Evolutionary conservation across 306 rosid genomes (phyloP), one percentile per base, ranked within the genome.

Genomic region (Pyrus bretschneideri): DNA sequence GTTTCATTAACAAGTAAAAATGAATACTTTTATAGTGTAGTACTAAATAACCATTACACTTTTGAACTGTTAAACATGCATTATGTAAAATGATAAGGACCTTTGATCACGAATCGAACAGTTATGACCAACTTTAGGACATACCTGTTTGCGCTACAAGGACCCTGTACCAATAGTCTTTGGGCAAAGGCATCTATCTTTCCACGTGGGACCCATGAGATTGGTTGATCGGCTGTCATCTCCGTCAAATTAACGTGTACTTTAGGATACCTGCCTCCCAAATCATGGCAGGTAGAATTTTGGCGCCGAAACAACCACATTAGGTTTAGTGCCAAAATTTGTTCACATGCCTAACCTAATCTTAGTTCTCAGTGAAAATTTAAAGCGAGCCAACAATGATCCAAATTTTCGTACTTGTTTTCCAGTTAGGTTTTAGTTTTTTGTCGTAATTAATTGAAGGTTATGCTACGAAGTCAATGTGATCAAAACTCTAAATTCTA

Each of bases 231-330:
- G 89, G 81, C 86, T 59, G 40, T 73, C 78, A 71, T 83, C 86
- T 81, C 81, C 83, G 73, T 88, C 87, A 80, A 78, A 65, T 82
- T 75, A 88, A 87, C 79, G 79, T 85, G 49, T 66, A 78, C 79
- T 44, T 79, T 57, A 60, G 74, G 73, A 82, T 78, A 55, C 80
- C 70, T 74, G 78, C 67, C 77, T 70, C 59, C 45, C 73, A 80
- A 84, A 91, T 89, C 87, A 87, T 86, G 86, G 80, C 77, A 82
- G 77, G 19, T 31, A 60, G 78, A 84, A 89, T 84, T 81, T 76
- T 59, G 46, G 49, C 54, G 35, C 23, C 33, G 54, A 73, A 67
- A 75, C 70, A 58, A 63, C 80, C 73, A 75, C 73, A 70, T 77
- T 72, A 80, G 72, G 82, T 79, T 79, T 64, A 84, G 46, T 74